Evolutionary conservation across 2,329 filamentous ascomycete genomes (phyloP).

Genomic region (Colletotrichum ledebouriae): DNA sequence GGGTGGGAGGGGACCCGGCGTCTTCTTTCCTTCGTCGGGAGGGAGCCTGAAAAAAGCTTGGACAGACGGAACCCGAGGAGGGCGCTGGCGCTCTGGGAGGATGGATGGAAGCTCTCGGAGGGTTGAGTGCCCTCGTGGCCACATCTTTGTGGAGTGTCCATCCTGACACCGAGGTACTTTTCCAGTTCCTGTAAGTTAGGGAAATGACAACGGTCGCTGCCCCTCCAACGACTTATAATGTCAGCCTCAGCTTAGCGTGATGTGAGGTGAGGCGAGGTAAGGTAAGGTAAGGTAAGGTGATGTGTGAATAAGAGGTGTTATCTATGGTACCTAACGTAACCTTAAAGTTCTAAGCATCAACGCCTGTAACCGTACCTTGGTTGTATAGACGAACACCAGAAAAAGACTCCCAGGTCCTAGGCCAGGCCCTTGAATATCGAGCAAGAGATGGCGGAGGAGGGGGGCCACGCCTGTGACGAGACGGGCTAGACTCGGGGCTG

Average conservation of each 20-base stretch:
- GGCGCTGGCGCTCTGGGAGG: not conserved
- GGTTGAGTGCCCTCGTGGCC: not conserved
- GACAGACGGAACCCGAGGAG: constrained; percentile 36
- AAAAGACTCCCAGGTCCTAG: not conserved
- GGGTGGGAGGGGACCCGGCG: constrained; percentile 36
- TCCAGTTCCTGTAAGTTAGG: no score
- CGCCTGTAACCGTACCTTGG: not conserved
- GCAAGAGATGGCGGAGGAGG: not conserved
- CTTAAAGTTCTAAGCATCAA: not conserved
- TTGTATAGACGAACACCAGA: not conserved
- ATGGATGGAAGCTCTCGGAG: not conserved
- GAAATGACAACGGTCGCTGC: no score
- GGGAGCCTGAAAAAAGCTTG: constrained; percentile 40
- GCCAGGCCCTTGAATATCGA: not conserved
- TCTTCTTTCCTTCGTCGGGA: constrained; percentile 27
- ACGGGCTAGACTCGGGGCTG: constrained; percentile 23
- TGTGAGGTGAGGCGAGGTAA: not conserved
- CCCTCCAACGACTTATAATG: no score
- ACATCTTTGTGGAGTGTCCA: no score
- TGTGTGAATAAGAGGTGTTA: no score
- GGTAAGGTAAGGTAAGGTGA: not conserved
- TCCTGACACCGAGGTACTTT: no score
- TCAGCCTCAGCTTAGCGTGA: no score
- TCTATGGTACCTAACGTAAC: not conserved
- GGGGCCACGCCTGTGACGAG: constrained; percentile 5